A percentile compares a stretch with the other conserved stretches of the same genome.
These are phyloP conservation scores for Colletotrichum truncatum DNA, from an alignment of 2,329 filamentous ascomycete species.

Conservation along the genomic window DNA sequence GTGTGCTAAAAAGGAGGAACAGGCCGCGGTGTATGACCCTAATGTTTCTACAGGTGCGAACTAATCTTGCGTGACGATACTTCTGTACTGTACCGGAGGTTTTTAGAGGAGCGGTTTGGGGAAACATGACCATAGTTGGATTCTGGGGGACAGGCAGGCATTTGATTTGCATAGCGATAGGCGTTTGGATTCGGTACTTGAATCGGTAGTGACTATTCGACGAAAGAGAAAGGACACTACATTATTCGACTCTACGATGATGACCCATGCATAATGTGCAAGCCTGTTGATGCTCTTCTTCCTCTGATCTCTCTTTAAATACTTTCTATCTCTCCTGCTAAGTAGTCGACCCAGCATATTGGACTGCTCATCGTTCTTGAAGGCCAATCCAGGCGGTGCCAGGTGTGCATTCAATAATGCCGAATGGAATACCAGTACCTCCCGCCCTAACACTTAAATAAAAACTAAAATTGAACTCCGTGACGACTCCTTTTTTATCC, in stretches of 20 bases:
- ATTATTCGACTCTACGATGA: neutral
- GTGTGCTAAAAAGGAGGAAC: conserved; percentile 31
- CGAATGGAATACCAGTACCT: too few species aligned
- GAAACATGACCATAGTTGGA: neutral
- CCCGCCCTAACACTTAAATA: too few species aligned
- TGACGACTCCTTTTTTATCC: too few species aligned
- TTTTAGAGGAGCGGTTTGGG: neutral
- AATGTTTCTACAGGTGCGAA: conserved; percentile 23
- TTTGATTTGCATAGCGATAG: conserved; percentile 27
- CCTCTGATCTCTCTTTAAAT: neutral
- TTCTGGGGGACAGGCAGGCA: neutral
- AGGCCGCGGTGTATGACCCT: conserved; percentile 29
- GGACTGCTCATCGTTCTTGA: too few species aligned
- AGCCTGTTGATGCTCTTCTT: neutral
- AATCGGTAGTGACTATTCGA: neutral
- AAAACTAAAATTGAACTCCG: too few species aligned
- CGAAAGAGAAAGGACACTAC: neutral
- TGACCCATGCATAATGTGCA: neutral
- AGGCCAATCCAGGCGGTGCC: too few species aligned
- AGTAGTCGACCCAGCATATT: too few species aligned
- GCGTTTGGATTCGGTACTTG: conserved; percentile 22
- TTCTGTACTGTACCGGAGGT: conserved; percentile 3
- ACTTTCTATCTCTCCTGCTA: too few species aligned
- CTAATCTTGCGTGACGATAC: conserved; percentile 16
- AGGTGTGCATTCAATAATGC: too few species aligned